A percentile compares a stretch with the other conserved stretches of the same genome.
These are phyloP conservation scores for Glomus cerebriforme DNA, from an alignment of 192 early-diverging fungal genomes.

Conservation along the genomic window DNA sequence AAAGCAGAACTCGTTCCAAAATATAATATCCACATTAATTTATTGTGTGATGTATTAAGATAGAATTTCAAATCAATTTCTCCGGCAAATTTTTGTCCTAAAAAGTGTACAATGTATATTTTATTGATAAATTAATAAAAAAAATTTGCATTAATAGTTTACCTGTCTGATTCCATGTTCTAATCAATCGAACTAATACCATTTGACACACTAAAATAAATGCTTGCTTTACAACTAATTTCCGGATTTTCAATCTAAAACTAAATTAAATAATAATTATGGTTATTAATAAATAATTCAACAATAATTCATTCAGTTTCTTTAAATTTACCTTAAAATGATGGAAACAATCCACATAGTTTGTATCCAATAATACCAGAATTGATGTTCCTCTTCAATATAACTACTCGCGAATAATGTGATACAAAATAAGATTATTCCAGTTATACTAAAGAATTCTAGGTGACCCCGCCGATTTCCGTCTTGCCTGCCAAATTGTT, in stretches of 20 bases:
- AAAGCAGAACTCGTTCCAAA: constrained; percentile 21
- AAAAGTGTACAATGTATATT: background rate
- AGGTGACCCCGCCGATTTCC: constrained; percentile 31
- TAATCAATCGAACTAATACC: constrained; percentile 41
- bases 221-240: background rate
- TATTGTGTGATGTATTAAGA: constrained; percentile 37
- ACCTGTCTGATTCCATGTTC: constrained; percentile 54
- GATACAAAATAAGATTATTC: constrained; percentile 64
- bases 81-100: constrained; percentile 52
- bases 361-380: constrained; percentile 49
- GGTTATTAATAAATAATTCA: constrained; percentile 19
- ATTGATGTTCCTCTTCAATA: background rate
- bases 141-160: background rate
- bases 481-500: constrained; percentile 23
- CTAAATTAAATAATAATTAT: background rate
- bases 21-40: constrained; percentile 41
- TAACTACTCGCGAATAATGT: constrained; percentile 22
- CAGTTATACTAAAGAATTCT: constrained; percentile 37
- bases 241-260: background rate
- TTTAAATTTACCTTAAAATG: constrained; percentile 40
- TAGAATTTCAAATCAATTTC: constrained; percentile 47
- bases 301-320: background rate
- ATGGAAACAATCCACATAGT: constrained; percentile 54
- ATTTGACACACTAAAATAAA: constrained; percentile 37
- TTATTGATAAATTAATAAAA: background rate